Base-by-base conservation (phyloP, 1,139 yeast species). In the Debaryomyces nepalensis region DNA sequence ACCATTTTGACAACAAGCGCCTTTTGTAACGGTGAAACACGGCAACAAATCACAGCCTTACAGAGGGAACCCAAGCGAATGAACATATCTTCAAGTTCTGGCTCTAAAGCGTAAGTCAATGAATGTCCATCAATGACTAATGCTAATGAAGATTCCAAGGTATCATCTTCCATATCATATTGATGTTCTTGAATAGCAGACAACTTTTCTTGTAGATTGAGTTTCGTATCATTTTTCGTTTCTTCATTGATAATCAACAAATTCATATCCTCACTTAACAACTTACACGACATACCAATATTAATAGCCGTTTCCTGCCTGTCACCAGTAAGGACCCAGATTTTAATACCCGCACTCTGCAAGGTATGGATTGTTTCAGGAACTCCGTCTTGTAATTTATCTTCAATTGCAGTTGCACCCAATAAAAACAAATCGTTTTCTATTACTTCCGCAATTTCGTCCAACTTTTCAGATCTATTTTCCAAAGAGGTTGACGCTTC, bases 351-450 rank as follows among this genome's bases (percentile, higher is more conserved):
- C 0, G 99, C 99, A 44, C 87, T 88, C 62, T 93, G 99, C 45
- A 95, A 73, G 3, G 96, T 87, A 50, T 88, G 93, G 46, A 95
- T 95, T 1, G 99, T 90, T 53, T 95, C 99, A 1, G 99, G 98
- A 10, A 95, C 99, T 27, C 97, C 99, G 46, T 93, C 99, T 67
- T 95, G 99, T 42, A 95, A 73, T 58, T 93, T 91, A 62, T 95
- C 99, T 62, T 95, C 99, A 61, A 95, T 93, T 1, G 99, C 99
- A 33, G 99, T 95, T 1, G 98, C 99, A 23, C 99, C 99, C 16
- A 93, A 70, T 41, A 95, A 70, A 49, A 84, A 84, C 55, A 95
- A 68, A 47, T 86, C 86, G 31, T 72, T 76, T 62, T 95, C 99
- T 51, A 95, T 90, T 43, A 82, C 55, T 55, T 93, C 97, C 1